These are phyloP conservation scores for Curvularia sp. DNA, from an alignment of 2,329 filamentous ascomycete genomes.

Conservation along the genomic window DNA sequence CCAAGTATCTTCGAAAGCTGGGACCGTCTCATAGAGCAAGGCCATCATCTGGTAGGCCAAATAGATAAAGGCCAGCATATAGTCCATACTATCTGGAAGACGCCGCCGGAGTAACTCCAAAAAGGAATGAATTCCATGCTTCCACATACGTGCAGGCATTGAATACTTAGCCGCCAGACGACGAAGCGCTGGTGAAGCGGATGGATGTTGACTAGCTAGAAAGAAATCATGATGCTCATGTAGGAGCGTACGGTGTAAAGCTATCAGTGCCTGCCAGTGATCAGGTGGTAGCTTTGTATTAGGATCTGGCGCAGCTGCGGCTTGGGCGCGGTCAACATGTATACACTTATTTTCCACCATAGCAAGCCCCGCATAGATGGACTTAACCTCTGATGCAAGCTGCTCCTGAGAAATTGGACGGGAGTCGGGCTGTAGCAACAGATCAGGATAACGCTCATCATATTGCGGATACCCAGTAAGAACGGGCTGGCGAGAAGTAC, in stretches of 20 bases:
- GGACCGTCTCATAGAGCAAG: constrained; percentile 82
- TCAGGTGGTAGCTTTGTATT: constrained; percentile 61
- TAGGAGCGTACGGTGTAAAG: constrained; percentile 78
- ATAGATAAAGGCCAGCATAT: constrained; percentile 92
- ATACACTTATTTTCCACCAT: constrained; percentile 91
- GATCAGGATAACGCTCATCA: constrained; percentile 48
- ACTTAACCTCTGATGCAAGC: constrained; percentile 80
- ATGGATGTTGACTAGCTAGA: constrained; percentile 82
- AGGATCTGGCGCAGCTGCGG: constrained; percentile 60
- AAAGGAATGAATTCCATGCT: constrained; percentile 87
- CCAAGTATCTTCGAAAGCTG: constrained; percentile 86
- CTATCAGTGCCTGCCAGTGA: constrained; percentile 85
- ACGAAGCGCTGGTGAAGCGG: constrained; percentile 71
- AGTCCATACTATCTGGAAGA: constrained; percentile 78
- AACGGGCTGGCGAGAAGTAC: constrained; percentile 32
- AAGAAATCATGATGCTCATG: constrained; percentile 74
- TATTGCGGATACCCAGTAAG: constrained; percentile 47
- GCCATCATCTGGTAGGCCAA: constrained; percentile 90
- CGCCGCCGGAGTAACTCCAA: constrained; percentile 72
- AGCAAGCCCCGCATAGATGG: constrained; percentile 81
- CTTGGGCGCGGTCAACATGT: constrained; percentile 74
- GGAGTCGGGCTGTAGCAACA: constrained; percentile 67
- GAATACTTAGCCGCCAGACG: constrained; percentile 79
- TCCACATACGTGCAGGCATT: constrained; percentile 95
- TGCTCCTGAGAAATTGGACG: constrained; percentile 78